These are phyloP conservation scores for Mayamaea pseudoterrestris DNA, from an alignment of 108 stramenopile genomes.

Conservation along the genomic window DNA sequence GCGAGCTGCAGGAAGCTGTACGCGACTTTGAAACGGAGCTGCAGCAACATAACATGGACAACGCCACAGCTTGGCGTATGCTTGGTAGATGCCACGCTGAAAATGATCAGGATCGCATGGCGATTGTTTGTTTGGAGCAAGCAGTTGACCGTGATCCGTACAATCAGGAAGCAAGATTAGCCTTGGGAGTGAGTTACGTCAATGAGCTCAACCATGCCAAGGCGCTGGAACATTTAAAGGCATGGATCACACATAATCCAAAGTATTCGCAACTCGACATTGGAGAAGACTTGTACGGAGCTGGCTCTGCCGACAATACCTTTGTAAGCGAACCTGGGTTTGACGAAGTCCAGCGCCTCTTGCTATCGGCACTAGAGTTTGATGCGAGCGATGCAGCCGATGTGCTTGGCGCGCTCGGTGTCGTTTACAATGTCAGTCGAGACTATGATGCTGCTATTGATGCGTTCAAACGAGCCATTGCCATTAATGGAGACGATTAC, in stretches of 20 bases:
- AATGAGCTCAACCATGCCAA: constrained; percentile 84
- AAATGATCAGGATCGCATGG: constrained; percentile 82
- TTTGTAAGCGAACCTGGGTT: constrained; percentile 38
- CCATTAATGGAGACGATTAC: constrained; percentile 65
- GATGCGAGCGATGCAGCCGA: constrained; percentile 57
- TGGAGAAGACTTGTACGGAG: constrained; percentile 10
- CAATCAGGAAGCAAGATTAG: constrained; percentile 68
- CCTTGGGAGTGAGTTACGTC: constrained; percentile 85
- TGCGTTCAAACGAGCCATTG: constrained; percentile 61
- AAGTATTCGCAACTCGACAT: constrained; percentile 79
- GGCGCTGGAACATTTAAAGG: constrained; percentile 68
- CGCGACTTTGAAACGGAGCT: constrained; percentile 82
- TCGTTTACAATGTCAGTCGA: constrained; percentile 84
- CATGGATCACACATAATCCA: constrained; percentile 94
- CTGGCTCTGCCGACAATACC: constrained; percentile 4
- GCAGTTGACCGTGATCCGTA: constrained; percentile 87
- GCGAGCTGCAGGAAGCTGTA: constrained; percentile 74
- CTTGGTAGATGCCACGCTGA: constrained; percentile 86
- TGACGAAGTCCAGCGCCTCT: constrained; percentile 76
- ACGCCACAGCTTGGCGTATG: constrained; percentile 84
- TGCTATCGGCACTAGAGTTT: constrained; percentile 61
- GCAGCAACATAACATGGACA: constrained; percentile 49
- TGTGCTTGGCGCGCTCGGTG: constrained; percentile 81
- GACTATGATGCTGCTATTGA: constrained; percentile 81
- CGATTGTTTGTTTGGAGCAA: constrained; percentile 84